Conservation (phyloP, 768 basidiomycete genomes). For the Tricholoma saponaceum region DNA sequence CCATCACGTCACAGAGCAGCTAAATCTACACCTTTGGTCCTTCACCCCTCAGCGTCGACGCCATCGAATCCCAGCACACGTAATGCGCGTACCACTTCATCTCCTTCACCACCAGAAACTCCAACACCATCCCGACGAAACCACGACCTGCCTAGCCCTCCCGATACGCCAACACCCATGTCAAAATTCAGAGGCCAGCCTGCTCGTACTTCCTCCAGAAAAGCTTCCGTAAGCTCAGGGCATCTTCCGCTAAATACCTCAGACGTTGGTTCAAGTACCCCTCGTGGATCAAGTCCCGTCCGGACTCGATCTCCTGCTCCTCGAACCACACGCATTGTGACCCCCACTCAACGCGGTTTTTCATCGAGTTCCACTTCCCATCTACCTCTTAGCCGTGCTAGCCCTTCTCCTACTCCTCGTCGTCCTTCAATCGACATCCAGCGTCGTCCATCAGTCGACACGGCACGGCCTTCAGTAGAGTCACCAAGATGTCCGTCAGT, state of each 20-base stretch:
- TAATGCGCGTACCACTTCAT: constrained; percentile 10
- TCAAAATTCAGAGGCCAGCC: constrained; percentile 32
- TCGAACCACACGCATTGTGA: constrained; percentile 39
- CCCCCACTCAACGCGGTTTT: constrained; percentile 36
- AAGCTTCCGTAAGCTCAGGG: constrained; percentile 32
- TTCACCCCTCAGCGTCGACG: constrained; percentile 24
- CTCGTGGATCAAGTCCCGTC: constrained; percentile 36
- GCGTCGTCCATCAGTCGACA: constrained; percentile 34
- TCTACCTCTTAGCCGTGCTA: constrained; percentile 39
- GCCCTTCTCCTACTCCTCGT: constrained; percentile 27
- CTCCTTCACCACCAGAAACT: constrained; percentile 21
- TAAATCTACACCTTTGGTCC: constrained; percentile 24
- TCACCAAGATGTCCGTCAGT: constrained; percentile 14
- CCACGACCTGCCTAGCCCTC: constrained; percentile 39
- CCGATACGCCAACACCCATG: constrained; percentile 45
- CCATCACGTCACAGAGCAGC: constrained; percentile 28
- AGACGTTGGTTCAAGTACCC: constrained; percentile 34
- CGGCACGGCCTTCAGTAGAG: constrained; percentile 27
- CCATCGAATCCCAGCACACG: constrained; percentile 12
- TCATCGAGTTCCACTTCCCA: constrained; percentile 49
- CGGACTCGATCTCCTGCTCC: constrained; percentile 35
- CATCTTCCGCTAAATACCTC: constrained; percentile 36
- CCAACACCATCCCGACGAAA: constrained; percentile 33
- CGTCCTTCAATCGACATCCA: constrained; percentile 34
- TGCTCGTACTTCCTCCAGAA: constrained; percentile 28